Conservation (phyloP, 1,284 basidiomycete genomes). For the Melampsora larici-populina region DNA sequence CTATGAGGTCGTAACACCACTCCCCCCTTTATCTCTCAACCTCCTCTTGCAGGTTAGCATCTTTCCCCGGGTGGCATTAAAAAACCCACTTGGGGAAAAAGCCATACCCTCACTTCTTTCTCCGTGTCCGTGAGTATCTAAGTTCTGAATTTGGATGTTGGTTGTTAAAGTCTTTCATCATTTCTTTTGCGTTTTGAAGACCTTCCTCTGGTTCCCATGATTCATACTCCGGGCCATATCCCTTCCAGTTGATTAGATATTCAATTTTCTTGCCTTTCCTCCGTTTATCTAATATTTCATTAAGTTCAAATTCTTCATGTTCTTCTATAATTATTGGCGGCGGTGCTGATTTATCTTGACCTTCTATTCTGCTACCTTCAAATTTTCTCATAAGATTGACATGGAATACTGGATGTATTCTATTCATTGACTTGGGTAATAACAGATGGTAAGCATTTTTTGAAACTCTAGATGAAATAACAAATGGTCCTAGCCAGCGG, state of each 20-base stretch:
- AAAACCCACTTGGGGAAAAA: too few relatives aligned
- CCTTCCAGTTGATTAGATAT: neutral
- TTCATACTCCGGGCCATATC: neutral
- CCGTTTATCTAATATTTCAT: neutral
- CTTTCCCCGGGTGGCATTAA: neutral
- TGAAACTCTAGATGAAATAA: slow-evolving; percentile 44
- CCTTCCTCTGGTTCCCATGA: too few relatives aligned
- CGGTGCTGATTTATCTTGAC: neutral
- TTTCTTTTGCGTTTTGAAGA: neutral
- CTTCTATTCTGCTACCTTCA: neutral
- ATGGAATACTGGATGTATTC: neutral
- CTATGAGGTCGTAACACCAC: neutral
- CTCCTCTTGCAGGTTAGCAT: neutral
- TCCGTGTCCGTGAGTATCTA: neutral
- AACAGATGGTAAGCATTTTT: neutral
- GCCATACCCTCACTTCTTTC: too few relatives aligned
- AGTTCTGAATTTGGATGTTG: neutral
- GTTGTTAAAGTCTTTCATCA: neutral
- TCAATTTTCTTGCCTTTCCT: neutral
- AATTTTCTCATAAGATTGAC: neutral
- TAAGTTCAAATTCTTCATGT: neutral
- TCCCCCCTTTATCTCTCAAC: neutral
- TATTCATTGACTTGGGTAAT: neutral
- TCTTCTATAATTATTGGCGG: neutral
- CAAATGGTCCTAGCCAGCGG: neutral